Evolutionary conservation across 768 basidiomycete species (phyloP), one percentile per base, ranked within the genome.

Genomic region (Macrocybe gigantea): DNA sequence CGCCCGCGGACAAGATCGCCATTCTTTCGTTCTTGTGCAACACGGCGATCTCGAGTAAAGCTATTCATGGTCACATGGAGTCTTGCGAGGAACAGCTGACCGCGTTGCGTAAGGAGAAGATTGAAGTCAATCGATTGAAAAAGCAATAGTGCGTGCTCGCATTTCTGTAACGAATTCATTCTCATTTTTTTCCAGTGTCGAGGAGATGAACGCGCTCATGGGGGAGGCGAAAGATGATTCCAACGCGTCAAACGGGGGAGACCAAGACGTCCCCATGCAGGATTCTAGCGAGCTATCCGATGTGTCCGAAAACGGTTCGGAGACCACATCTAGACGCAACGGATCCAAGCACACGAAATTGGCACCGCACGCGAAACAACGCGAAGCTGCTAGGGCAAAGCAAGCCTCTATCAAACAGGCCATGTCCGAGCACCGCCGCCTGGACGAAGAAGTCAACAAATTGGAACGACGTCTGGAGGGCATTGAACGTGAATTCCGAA

Each of bases 401-500:
- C 81, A 82, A 56, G 82, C 85, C 1, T 87, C 85, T 22, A 77
- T 80, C 53, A 92, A 90, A 65, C 85, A 88, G 57, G 87, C 89
- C 5, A 67, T 82, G 51, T 85, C 86, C 10, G 93, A 94, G 58
- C 86, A 84, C 57, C 85, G 88, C 32, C 79, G 87, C 43, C 73
- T 94, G 10, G 84, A 90, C 48, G 94, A 95, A 60, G 94, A 96
- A 60, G 83, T 92, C 31, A 85, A 85, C 58, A 86, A 85, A 60
- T 67, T 89, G 15, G 85, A 90, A 60, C 78, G 85, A 37, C 75
- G 86, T 36, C 75, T 97, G 13, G 90, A 93, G 57, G 79, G 76
- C 42, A 88, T 95, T 52, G 94, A 97, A 61, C 85, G 91, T 39
- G 95, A 98, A 52, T 99, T 98, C 70, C 76, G 96, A 53, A 87